Evolutionary conservation across 2,329 filamentous ascomycete species (phyloP), one percentile per base, ranked within the genome.

Genomic region (Aspergillus thermomutatus): DNA sequence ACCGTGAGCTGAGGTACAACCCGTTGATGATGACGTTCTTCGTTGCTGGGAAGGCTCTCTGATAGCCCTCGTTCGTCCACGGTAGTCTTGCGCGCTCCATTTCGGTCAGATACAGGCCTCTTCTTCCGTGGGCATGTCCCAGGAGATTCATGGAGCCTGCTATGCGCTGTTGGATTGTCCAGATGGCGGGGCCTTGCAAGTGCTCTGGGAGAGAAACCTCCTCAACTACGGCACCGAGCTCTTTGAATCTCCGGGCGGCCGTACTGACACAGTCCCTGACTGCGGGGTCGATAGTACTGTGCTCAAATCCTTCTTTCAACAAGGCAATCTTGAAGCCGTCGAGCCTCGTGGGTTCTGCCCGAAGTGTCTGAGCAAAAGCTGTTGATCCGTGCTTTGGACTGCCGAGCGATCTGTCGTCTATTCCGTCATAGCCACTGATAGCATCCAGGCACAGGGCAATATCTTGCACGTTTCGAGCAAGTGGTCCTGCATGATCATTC

Each of bases 151-250:
- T 66, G 1, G 77, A 69, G 1, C 79, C 78, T 0, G 78, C 71
- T 34, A 80, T 77, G 19, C 67, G 60, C 34, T 64, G 62, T 41
- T 68, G 66, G 9, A 67, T 68, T 6, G 80, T 81, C 79, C 80
- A 83, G 58, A 83, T 77, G 0, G 75, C 67, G 0, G 78, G 73
- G 0, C 76, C 80, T 14, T 74, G 64, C 17, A 68, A 60, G 63
- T 84, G 81, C 0, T 68, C 60, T 10, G 82, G 82, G 10, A 85
- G 70, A 0, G 79, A 82, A 1, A 84, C 71, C 50, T 83, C 77
- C 27, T 78, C 75, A 0, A 85, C 72, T 0, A 61, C 72, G 4
- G 82, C 82, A 0, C 82, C 82, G 0, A 84, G 71, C 0, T 72
- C 65, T 40, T 68, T 58, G 54, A 83, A 76, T 21, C 69, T 73